Evolutionary conservation across 306 rosid species (phyloP), one percentile per base, ranked within the genome.

Genomic region (Cucurbita pepo): DNA sequence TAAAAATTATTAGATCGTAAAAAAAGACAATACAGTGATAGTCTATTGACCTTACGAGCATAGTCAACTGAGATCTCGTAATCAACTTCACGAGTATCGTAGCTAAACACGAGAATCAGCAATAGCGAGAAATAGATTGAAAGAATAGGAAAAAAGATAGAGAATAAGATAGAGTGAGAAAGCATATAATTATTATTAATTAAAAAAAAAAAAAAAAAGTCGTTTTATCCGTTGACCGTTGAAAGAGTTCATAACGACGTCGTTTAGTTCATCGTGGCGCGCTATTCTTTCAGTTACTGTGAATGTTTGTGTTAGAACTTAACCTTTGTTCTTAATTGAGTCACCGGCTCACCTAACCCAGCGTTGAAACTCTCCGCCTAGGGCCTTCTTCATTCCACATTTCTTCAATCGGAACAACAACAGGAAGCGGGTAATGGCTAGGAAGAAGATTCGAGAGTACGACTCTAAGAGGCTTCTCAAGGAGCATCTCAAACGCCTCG

Each of bases 371-470:
- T 22, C 63, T 58, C 18, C 63, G 9, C 16, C 62, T 5, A 36
- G 3, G 12, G 16, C 40, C 63, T 58, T 30, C 10, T 12, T 22
- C 62, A 25, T 37, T 0, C 34, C 2, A 30, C 34, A 30, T 41
- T 41, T 19, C 22, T 0, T 7, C 40, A 44, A 44, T 70, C 47
- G 8, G 19, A 47, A 67, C 43, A 47, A 47, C 7, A 48, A 4
- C 0, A 19, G 61, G 60, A 50, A 70, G 34, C 34, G 22, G 4
- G 50, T 6, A 50, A 88, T 90, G 97, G 97, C 95, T 10, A 78
- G 95, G 88, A 91, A 88, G 95, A 91, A 91, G 89, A 91, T 91
- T 83, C 85, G 97, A 78, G 96, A 90, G 85, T 86, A 83, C 77
- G 86, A 90, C 12, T 88, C 96, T 18, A 90, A 88, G 90, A 81